Percentiles rank a stretch among this genome's conserved stretches.
These are phyloP conservation scores for Pisolithus microcarpus DNA, from an alignment of 768 basidiomycete genomes.

Conservation along the genomic window DNA sequence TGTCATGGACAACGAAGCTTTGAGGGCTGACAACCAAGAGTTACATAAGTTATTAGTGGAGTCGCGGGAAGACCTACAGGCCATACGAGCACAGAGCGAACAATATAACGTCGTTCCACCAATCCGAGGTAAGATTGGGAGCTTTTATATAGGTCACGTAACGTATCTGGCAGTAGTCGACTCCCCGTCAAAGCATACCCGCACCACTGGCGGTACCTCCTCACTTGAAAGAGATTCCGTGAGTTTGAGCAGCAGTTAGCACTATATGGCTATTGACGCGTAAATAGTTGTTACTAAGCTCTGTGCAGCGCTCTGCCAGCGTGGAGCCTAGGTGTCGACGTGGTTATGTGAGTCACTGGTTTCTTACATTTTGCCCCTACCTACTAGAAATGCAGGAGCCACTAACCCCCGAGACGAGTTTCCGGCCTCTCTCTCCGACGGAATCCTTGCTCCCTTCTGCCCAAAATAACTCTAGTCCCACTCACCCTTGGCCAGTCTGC, in stretches of 20 bases:
- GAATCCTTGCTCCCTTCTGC: slow-evolving; percentile 26
- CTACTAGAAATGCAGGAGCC: slow-evolving; percentile 31
- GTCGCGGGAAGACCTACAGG: slow-evolving; percentile 67
- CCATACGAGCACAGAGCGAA: slow-evolving; percentile 66
- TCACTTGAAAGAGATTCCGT: slow-evolving; percentile 38
- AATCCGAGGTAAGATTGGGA: slow-evolving; percentile 33
- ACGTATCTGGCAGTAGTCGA: slow-evolving; percentile 18
- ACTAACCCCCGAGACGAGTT: slow-evolving; percentile 40
- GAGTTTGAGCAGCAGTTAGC: slow-evolving; percentile 27
- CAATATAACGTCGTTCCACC: slow-evolving; percentile 53
- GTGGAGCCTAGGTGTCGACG: slow-evolving; percentile 26
- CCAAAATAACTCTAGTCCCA: slow-evolving; percentile 20
- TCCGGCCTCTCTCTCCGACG: slow-evolving; percentile 36
- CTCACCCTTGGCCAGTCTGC: slow-evolving; percentile 19
- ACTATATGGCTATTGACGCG: slow-evolving; percentile 19
- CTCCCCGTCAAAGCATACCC: slow-evolving; percentile 33
- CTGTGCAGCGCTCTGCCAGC: slow-evolving; percentile 28
- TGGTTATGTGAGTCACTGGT: slow-evolving; percentile 27
- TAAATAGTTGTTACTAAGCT: slow-evolving; percentile 19
- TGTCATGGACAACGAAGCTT: slow-evolving; percentile 80
- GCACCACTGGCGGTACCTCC: slow-evolving; percentile 39
- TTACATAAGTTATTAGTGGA: slow-evolving; percentile 67
- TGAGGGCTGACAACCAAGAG: slow-evolving; percentile 79
- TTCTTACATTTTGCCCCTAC: slow-evolving; percentile 1
- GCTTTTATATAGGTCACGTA: background rate